Conservation (phyloP, 192 early-diverging fungal genomes). For the Mortierella claussenii region DNA sequence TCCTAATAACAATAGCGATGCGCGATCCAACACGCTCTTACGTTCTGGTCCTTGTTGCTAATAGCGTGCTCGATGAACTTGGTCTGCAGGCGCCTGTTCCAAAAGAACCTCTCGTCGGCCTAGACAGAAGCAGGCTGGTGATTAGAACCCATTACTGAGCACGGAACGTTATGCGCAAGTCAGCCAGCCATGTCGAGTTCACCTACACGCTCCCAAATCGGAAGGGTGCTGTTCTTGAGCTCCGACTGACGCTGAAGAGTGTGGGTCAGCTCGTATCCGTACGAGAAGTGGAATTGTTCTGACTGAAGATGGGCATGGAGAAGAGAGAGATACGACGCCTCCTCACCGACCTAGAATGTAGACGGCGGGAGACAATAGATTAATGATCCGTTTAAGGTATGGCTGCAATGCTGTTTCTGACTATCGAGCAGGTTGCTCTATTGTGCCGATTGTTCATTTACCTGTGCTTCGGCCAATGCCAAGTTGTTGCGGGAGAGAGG, state of each 20-base stretch:
- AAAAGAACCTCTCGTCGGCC: conserved; percentile 96
- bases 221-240: conserved; percentile 36
- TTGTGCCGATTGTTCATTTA: too few relatives aligned
- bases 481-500: conserved; percentile 57
- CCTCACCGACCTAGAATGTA: conserved; percentile 56
- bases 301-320: conserved; percentile 60
- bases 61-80: conserved; percentile 72
- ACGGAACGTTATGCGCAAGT: too few relatives aligned
- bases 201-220: conserved; percentile 67
- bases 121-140: conserved; percentile 19
- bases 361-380: too few relatives aligned
- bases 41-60: conserved; percentile 56
- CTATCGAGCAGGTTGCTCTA: not conserved
- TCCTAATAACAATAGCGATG: too few relatives aligned
- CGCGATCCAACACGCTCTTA: conserved; percentile 20
- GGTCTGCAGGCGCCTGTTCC: conserved; percentile 80
- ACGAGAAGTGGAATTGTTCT: conserved; percentile 82
- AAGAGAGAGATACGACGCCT: conserved; percentile 58
- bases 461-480: conserved; percentile 57
- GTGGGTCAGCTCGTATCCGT: conserved; percentile 88
- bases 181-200: not conserved
- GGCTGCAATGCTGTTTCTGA: too few relatives aligned
- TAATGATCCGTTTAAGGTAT: too few relatives aligned
- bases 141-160: not conserved
- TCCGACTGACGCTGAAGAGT: conserved; percentile 79